These are phyloP conservation scores for Colletotrichum euphorbiae DNA, from an alignment of 2,329 filamentous ascomycete species.

Conservation along the genomic window DNA sequence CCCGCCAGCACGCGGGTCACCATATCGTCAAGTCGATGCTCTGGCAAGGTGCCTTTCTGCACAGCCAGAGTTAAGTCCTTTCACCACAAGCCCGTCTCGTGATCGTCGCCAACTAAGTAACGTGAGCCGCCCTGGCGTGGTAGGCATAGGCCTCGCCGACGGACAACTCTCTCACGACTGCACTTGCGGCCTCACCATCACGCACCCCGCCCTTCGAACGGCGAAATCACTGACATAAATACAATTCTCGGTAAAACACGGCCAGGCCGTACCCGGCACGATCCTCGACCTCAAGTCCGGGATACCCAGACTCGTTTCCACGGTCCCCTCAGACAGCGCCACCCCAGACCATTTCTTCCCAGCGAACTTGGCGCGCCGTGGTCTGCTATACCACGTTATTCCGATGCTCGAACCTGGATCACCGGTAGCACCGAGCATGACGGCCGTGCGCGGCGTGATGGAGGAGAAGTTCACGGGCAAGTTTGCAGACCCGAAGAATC, in stretches of 20 bases:
- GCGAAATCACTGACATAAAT: conserved; percentile 69
- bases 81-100: not conserved
- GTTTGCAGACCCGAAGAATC: conserved; percentile 28
- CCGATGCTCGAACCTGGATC: conserved; percentile 8
- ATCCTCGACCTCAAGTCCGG: conserved; percentile 58
- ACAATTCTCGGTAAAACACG: conserved; percentile 59
- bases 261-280: too few relatives aligned
- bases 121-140: conserved; percentile 44
- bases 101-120: not conserved
- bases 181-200: conserved; percentile 58
- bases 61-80: too few relatives aligned
- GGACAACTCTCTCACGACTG: conserved; percentile 61
- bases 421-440: conserved; percentile 11
- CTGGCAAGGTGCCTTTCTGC: too few relatives aligned
- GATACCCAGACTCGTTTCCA: conserved; percentile 1
- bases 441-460: conserved; percentile 20
- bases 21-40: too few relatives aligned
- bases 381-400: conserved; percentile 20
- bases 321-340: conserved; percentile 1
- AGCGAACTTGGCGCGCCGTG: conserved; percentile 29
- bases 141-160: conserved; percentile 64
- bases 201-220: conserved; percentile 67
- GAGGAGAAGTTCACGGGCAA: conserved; percentile 38
- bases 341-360: conserved; percentile 36
- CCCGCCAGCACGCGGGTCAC: too few relatives aligned